Evolutionary conservation across 2,329 filamentous ascomycete genomes (phyloP).

Genomic region (Fusarium sterilihyphosum): DNA sequence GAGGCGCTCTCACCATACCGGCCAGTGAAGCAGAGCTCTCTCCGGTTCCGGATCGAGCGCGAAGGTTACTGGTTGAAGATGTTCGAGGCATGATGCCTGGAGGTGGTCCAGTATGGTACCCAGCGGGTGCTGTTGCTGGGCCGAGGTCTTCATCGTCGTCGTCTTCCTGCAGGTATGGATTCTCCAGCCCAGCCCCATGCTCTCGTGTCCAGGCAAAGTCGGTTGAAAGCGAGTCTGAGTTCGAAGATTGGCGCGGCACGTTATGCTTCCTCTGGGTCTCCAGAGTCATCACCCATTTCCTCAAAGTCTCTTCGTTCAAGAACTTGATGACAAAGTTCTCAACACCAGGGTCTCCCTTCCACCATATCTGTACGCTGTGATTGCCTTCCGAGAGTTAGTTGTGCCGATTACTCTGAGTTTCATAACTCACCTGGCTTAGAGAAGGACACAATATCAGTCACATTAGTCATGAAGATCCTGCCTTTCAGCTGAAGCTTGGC

Average conservation of each 20-base stretch:
- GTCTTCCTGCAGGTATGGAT: constrained; percentile 78
- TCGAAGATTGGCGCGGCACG: constrained; percentile 58
- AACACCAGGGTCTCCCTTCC: constrained; percentile 95
- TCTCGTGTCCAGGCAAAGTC: constrained; percentile 84
- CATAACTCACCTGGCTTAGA: constrained; percentile 80
- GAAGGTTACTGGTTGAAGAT: constrained; percentile 77
- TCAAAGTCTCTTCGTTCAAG: constrained; percentile 89
- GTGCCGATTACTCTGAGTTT: not conserved
- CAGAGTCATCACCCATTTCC: constrained; percentile 86
- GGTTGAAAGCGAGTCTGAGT: constrained; percentile 64
- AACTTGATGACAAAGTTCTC: constrained; percentile 98
- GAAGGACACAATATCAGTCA: constrained; percentile 90
- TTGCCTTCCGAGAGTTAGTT: constrained; percentile 68
- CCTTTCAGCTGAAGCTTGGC: constrained; percentile 94
- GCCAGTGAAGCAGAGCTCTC: constrained; percentile 72
- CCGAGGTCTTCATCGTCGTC: constrained; percentile 65
- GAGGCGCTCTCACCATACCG: constrained; percentile 67
- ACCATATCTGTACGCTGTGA: constrained; percentile 97
- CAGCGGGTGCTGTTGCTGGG: constrained; percentile 49
- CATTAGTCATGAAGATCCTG: constrained; percentile 98
- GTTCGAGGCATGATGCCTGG: constrained; percentile 46
- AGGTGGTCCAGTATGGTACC: constrained; percentile 47
- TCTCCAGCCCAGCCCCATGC: constrained; percentile 74
- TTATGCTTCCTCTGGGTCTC: constrained; percentile 78
- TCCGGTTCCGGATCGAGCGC: constrained; percentile 79